Percentiles rank a stretch among this genome's conserved stretches.
These are phyloP conservation scores for Russula virescens DNA, from an alignment of 768 basidiomycete species.

Conservation along the genomic window DNA sequence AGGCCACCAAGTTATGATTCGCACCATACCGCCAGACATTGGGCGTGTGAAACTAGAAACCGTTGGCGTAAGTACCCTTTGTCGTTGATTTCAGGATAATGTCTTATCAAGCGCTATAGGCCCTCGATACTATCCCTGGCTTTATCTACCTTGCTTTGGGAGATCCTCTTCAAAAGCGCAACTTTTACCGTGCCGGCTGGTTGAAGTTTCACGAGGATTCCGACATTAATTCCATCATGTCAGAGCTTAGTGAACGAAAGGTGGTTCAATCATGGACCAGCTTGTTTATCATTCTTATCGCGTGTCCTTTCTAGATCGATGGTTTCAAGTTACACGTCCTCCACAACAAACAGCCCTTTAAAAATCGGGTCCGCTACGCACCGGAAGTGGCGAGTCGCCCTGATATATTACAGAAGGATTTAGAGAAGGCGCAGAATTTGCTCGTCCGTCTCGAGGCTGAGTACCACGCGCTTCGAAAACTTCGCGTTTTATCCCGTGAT, in stretches of 20 bases:
- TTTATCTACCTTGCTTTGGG: conserved; percentile 87
- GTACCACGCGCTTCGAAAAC: conserved; percentile 46
- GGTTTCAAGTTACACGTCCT: conserved; percentile 91
- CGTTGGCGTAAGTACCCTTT: conserved; percentile 39
- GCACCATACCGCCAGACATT: conserved; percentile 91
- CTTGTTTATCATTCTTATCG: not conserved
- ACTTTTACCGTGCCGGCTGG: conserved; percentile 95
- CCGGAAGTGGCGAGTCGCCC: conserved; percentile 79
- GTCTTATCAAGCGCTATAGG: conserved; percentile 39
- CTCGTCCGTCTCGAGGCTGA: conserved; percentile 73
- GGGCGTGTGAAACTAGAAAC: conserved; percentile 86
- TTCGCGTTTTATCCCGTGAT: conserved; percentile 28
- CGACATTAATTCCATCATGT: conserved; percentile 69
- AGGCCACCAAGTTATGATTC: conserved; percentile 90
- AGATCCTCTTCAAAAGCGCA: conserved; percentile 88
- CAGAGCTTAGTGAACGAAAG: conserved; percentile 79
- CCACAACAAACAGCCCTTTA: conserved; percentile 72
- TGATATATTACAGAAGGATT: conserved; percentile 75
- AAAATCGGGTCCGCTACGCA: conserved; percentile 70
- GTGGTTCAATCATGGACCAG: conserved; percentile 34
- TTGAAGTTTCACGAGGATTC: conserved; percentile 79
- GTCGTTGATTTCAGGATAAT: conserved; percentile 11
- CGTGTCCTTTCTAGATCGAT: conserved; percentile 58
- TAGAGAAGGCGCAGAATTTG: conserved; percentile 67
- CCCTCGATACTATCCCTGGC: conserved; percentile 69